A percentile compares a stretch with the other conserved stretches of the same genome.
Evolutionary conservation across 768 basidiomycete genomes (phyloP).

Genomic region (Erythrobasidium yunnanense): DNA sequence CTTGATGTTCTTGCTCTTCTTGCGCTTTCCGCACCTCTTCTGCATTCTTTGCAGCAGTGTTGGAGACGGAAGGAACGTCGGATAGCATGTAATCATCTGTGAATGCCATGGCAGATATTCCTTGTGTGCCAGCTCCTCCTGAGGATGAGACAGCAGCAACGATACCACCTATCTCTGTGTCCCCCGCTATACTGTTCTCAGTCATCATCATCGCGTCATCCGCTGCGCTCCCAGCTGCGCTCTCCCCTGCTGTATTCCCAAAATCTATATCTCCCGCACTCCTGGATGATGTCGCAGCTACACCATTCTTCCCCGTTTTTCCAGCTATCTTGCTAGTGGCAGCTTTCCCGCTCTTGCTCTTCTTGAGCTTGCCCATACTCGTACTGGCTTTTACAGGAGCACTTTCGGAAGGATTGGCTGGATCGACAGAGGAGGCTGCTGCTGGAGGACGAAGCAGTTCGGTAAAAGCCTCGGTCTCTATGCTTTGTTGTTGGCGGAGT

Average conservation of each 20-base stretch:
- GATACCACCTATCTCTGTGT: background rate
- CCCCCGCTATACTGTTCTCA: background rate
- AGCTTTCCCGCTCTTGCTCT: constrained; percentile 6
- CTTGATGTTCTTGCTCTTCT: constrained; percentile 6
- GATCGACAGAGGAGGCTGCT: background rate
- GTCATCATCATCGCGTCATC: no score
- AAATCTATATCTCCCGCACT: no score
- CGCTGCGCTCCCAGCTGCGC: no score
- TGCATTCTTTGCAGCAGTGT: background rate
- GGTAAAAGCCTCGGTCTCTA: background rate
- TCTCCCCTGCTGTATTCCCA: no score
- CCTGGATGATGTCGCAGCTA: no score
- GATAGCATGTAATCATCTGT: background rate
- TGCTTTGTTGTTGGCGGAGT: constrained; percentile 1
- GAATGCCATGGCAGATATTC: background rate
- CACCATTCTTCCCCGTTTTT: no score
- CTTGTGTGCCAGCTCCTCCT: background rate
- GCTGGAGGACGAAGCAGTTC: background rate
- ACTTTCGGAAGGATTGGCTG: background rate
- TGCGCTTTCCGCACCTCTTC: background rate
- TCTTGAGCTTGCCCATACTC: no score
- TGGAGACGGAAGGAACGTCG: no score
- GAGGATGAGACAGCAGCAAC: background rate
- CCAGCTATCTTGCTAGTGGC: no score
- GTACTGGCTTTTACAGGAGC: constrained; percentile 2